Evolutionary conservation across 192 early-diverging fungal genomes (phyloP).

Genomic region (Coemansia sp.): DNA sequence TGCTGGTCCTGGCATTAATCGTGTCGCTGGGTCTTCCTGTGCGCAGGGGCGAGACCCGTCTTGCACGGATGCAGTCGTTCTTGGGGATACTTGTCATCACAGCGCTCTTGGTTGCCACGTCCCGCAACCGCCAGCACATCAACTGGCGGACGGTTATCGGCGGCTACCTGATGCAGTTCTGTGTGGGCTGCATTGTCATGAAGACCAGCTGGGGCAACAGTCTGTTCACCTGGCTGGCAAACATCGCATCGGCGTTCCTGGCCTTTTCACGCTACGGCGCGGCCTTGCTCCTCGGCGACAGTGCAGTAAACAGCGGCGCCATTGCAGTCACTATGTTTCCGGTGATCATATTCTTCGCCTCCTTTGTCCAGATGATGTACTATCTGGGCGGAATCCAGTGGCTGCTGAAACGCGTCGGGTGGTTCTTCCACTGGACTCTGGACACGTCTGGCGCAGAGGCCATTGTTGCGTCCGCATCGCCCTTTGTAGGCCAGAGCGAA

Average conservation of each 20-base stretch:
- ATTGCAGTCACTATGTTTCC: slow-evolving; percentile 79
- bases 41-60: slow-evolving; percentile 58
- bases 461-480: slow-evolving; percentile 81
- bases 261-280: slow-evolving; percentile 64
- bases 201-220: slow-evolving; percentile 66
- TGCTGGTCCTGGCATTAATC: slow-evolving; percentile 49
- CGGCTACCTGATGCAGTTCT: slow-evolving; percentile 73
- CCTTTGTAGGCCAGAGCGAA: slow-evolving; percentile 85
- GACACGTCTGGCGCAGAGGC: slow-evolving; percentile 81
- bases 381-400: slow-evolving; percentile 83
- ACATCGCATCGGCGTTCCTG: slow-evolving; percentile 64
- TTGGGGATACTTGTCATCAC: slow-evolving; percentile 69
- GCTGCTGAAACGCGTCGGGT: slow-evolving; percentile 66
- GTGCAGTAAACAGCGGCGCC: slow-evolving; percentile 41
- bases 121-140: slow-evolving; percentile 64
- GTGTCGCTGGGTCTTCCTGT: slow-evolving; percentile 56
- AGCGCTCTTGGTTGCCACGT: slow-evolving; percentile 55
- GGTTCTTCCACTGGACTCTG: slow-evolving; percentile 68
- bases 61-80: slow-evolving; percentile 73
- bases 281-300: slow-evolving; percentile 63
- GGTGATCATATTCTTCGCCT: slow-evolving; percentile 84
- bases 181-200: slow-evolving; percentile 79
- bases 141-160: slow-evolving; percentile 73
- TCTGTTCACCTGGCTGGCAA: slow-evolving; percentile 71
- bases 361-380: slow-evolving; percentile 83